These are phyloP conservation scores for Podospora bellae-mahoneyi DNA, from an alignment of 495 filamentous ascomycete genomes.

Conservation along the genomic window DNA sequence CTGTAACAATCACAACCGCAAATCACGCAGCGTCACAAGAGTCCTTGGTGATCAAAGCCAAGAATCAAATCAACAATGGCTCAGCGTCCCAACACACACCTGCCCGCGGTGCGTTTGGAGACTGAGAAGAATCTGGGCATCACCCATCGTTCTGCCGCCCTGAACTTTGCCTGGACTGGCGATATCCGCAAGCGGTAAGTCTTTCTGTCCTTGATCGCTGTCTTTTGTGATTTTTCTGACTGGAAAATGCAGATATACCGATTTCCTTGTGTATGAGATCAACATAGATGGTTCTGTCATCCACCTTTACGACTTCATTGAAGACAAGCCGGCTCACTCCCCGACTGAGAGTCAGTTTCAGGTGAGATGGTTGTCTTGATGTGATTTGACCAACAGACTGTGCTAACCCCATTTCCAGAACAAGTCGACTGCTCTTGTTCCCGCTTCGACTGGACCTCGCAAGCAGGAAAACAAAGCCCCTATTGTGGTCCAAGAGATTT, in stretches of 20 bases:
- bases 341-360: slow-evolving; percentile 13
- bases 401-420: slow-evolving; percentile 3
- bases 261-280: slow-evolving; percentile 95
- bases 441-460: not conserved
- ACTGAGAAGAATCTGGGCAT: slow-evolving; percentile 39
- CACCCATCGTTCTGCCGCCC: slow-evolving; percentile 32
- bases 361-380: not conserved
- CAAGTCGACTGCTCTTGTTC: not conserved
- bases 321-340: slow-evolving; percentile 40
- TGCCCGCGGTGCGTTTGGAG: slow-evolving; percentile 34
- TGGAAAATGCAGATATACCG: slow-evolving; percentile 66
- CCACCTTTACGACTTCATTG: slow-evolving; percentile 61
- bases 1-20: slow-evolving; percentile 2
- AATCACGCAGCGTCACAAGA: not conserved
- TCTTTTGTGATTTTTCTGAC: slow-evolving; percentile 3
- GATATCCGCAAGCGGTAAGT: slow-evolving; percentile 41
- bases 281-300: slow-evolving; percentile 70
- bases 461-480: not conserved
- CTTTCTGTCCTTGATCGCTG: not conserved
- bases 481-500: slow-evolving; percentile 12
- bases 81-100: slow-evolving; percentile 30
- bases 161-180: slow-evolving; percentile 36
- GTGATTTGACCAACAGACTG: not conserved
- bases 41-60: not conserved
- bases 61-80: slow-evolving; percentile 22